Evolutionary conservation across 768 basidiomycete species (phyloP).

Genomic region (Tylopilus balloui): DNA sequence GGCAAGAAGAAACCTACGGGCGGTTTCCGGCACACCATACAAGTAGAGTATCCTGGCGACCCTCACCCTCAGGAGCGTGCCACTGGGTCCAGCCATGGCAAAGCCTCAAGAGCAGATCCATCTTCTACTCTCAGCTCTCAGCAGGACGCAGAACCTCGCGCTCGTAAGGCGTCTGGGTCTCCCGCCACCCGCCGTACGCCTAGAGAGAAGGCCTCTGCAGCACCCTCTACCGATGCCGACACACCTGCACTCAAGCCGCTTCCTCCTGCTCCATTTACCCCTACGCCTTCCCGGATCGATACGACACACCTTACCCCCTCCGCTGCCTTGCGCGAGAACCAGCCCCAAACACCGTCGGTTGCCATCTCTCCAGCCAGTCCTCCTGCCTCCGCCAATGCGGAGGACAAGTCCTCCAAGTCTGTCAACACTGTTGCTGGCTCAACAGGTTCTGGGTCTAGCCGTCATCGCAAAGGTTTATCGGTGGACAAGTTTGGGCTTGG

Average conservation of each 20-base stretch:
- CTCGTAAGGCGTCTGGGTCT: constrained; percentile 16
- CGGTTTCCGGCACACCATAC: constrained; percentile 86
- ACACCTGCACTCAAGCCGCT: constrained; percentile 25
- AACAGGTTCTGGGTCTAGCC: constrained; percentile 42
- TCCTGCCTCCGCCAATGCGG: constrained; percentile 29
- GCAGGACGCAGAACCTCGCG: constrained; percentile 14
- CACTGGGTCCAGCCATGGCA: constrained; percentile 20
- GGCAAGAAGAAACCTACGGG: constrained; percentile 42
- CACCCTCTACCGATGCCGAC: constrained; percentile 12
- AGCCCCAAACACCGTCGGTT: constrained; percentile 28
- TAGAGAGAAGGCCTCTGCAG: constrained; percentile 17
- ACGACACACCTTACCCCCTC: constrained; percentile 20
- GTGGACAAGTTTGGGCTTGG: constrained; percentile 76
- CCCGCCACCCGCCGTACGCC: constrained; percentile 1
- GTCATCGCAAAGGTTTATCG: constrained; percentile 66
- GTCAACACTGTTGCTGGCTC: constrained; percentile 26
- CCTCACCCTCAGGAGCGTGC: constrained; percentile 28
- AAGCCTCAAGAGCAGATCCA: constrained; percentile 14
- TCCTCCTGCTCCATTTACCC: constrained; percentile 27
- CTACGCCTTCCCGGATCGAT: constrained; percentile 17
- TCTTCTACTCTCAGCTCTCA: constrained; percentile 11
- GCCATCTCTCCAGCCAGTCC: constrained; percentile 43
- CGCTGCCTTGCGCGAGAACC: constrained; percentile 26
- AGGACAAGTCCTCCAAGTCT: constrained; percentile 29
- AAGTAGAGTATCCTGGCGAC: constrained; percentile 85